Percentiles rank a stretch among this genome's conserved stretches.
Conservation (phyloP, 2,329 filamentous ascomycete species). For the Aaosphaeria arxii region DNA sequence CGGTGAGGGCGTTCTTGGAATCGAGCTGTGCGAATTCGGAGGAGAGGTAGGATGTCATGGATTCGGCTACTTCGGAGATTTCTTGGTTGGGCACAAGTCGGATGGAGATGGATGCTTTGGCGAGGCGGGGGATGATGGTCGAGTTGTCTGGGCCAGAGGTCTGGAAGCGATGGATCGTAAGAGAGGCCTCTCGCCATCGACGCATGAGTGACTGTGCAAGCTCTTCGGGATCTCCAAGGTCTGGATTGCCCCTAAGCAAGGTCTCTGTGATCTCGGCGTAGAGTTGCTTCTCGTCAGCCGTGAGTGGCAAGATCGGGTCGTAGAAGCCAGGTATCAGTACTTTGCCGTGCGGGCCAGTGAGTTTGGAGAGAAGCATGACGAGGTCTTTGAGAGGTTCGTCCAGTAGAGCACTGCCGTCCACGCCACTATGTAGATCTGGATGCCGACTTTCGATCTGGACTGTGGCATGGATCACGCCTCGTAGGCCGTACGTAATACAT, state of each 20-base stretch:
- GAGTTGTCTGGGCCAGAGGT: conserved; percentile 86
- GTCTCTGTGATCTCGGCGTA: conserved; percentile 83
- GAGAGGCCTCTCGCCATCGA: conserved; percentile 89
- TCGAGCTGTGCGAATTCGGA: conserved; percentile 70
- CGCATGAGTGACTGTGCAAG: conserved; percentile 86
- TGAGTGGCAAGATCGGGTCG: conserved; percentile 74
- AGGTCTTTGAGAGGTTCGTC: conserved; percentile 92
- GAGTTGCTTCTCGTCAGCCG: conserved; percentile 69
- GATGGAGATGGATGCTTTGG: conserved; percentile 83
- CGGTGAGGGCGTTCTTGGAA: conserved; percentile 74
- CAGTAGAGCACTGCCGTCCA: conserved; percentile 88
- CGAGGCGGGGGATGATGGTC: conserved; percentile 85
- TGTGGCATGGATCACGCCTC: conserved; percentile 91
- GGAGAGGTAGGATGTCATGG: conserved; percentile 65
- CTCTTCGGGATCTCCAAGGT: conserved; percentile 60
- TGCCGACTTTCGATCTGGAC: conserved; percentile 81
- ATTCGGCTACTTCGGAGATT: conserved; percentile 69
- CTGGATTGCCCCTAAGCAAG: conserved; percentile 68
- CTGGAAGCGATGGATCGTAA: conserved; percentile 91
- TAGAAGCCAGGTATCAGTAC: conserved; percentile 88
- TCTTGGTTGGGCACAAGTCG: conserved; percentile 93
- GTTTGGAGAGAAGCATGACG: conserved; percentile 73
- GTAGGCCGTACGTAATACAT: conserved; percentile 89
- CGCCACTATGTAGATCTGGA: conserved; percentile 90
- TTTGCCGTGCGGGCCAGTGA: conserved; percentile 77